Evolutionary conservation across 768 basidiomycete genomes (phyloP), one percentile per base, ranked within the genome.

Genomic region (Naganishia vaughanmartiniae): DNA sequence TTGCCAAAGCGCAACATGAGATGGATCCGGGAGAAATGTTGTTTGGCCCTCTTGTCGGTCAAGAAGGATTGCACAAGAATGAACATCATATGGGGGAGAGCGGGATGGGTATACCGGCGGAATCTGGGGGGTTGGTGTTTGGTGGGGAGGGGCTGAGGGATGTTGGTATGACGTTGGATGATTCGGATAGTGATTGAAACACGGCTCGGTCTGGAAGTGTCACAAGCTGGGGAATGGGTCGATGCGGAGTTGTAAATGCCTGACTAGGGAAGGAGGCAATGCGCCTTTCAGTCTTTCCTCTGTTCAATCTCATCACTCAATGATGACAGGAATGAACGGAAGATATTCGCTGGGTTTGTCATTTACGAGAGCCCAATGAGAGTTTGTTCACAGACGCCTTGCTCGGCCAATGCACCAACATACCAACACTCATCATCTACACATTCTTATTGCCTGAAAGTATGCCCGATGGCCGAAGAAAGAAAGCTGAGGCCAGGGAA

Each of bases 61-160:
- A 45, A 45, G 60, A 63, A 63, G 60, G 60, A 26, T 45, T 63
- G 39, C 60, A 63, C 51, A 60, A 54, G 17, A 53, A 48, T 24
- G 1, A 12, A 19, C 48, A 53, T 24, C 58, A 69, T 46, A 55
- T 67, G 57, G 60, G 53, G 34, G 70, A 70, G 34, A 69, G 54
- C 14, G 77, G 77, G 17, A 78, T 77, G 76, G 76, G 78, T 0
- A 69, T 79, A 4, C 71, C 60, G 66, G 77, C 76, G 33, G 78
- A 78, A 54, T 70, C 69, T 36, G 76, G 75, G 46, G 76, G 76
- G 7, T 51, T 75, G 58, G 24, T 77, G 17, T 58, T 75, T 48
- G 76, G 73, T 19, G 78, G 77, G 15, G 72, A 74, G 31, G 78
- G 77, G 7, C 65, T 79, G 54, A 74, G 66, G 33, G 75, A 78